A percentile compares a stretch with the other conserved stretches of the same genome.
These are phyloP conservation scores for Heliocybe sulcata DNA, from an alignment of 1,284 basidiomycete species.

Conservation along the genomic window DNA sequence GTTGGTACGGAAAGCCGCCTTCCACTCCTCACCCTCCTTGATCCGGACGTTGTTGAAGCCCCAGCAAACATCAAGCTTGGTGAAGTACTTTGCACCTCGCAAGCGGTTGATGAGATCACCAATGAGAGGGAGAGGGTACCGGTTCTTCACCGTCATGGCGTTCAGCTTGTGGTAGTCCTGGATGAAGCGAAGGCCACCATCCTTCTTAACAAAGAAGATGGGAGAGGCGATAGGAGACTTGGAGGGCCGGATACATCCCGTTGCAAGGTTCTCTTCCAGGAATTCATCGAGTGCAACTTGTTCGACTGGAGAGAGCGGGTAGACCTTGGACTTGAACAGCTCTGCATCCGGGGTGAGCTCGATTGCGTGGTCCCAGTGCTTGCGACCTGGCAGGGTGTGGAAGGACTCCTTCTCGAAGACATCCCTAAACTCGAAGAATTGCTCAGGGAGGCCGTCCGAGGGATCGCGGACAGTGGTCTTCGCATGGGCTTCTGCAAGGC, in stretches of 20 bases:
- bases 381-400: conserved; percentile 13
- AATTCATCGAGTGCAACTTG: conserved; percentile 14
- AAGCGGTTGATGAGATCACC: neutral
- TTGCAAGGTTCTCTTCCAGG: conserved; percentile 17
- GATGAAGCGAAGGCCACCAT: neutral
- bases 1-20: conserved; percentile 18
- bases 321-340: conserved; percentile 8
- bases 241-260: conserved; percentile 11
- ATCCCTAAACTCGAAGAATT: conserved; percentile 10
- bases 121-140: neutral
- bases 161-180: conserved; percentile 7
- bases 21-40: conserved; percentile 16
- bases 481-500: no score
- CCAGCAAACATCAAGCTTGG: neutral
- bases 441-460: conserved; percentile 6
- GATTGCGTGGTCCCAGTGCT: conserved; percentile 11
- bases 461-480: no score
- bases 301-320: conserved; percentile 15
- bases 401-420: conserved; percentile 14
- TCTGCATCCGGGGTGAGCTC: conserved; percentile 4
- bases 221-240: conserved; percentile 19
- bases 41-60: conserved; percentile 13
- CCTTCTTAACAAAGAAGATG: conserved; percentile 23
- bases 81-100: neutral
- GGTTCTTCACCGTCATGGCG: neutral